Evolutionary conservation across 2,329 filamentous ascomycete species (phyloP).

Genomic region (Ustilaginoidea virens): DNA sequence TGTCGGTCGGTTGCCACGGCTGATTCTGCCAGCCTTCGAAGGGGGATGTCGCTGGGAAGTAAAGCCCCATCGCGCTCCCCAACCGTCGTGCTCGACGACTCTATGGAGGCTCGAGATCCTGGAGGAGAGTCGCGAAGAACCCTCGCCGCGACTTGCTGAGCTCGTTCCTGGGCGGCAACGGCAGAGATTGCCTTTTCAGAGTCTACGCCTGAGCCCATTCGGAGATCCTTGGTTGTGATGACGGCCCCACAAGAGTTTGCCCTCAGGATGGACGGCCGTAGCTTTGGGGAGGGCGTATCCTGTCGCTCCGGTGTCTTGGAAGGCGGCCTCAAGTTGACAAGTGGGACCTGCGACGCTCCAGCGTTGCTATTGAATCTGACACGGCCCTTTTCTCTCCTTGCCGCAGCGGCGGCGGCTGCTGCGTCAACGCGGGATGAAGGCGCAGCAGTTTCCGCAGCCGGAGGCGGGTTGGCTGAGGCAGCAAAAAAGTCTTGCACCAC

Average conservation of each 20-base stretch:
- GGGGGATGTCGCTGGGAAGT: slow-evolving; percentile 14
- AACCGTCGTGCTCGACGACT: slow-evolving; percentile 18
- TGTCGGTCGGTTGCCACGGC: too few relatives aligned
- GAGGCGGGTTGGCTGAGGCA: background rate
- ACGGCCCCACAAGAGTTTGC: slow-evolving; percentile 25
- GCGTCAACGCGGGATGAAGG: background rate
- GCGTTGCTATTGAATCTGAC: slow-evolving; percentile 33
- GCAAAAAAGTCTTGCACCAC: too few relatives aligned
- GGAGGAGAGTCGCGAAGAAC: slow-evolving; percentile 21
- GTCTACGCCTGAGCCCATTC: slow-evolving; percentile 12
- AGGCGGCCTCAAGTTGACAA: slow-evolving; percentile 5
- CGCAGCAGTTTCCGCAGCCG: background rate
- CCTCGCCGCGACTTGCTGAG: slow-evolving; percentile 24
- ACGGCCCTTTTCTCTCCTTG: slow-evolving; percentile 29
- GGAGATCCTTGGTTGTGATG: slow-evolving; percentile 11
- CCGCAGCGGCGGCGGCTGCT: slow-evolving; percentile 2
- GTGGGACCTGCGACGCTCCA: slow-evolving; percentile 14
- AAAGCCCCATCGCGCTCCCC: slow-evolving; percentile 12
- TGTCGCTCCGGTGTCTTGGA: background rate
- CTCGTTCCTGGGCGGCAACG: slow-evolving; percentile 27
- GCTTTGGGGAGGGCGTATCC: slow-evolving; percentile 11
- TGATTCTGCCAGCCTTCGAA: slow-evolving; percentile 19
- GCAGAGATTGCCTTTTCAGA: slow-evolving; percentile 17
- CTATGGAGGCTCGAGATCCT: slow-evolving; percentile 20
- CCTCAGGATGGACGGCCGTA: slow-evolving; percentile 26